phyloP scores from a whole-genome alignment of 331 rosid species.

The Arachis monticola region DNA sequence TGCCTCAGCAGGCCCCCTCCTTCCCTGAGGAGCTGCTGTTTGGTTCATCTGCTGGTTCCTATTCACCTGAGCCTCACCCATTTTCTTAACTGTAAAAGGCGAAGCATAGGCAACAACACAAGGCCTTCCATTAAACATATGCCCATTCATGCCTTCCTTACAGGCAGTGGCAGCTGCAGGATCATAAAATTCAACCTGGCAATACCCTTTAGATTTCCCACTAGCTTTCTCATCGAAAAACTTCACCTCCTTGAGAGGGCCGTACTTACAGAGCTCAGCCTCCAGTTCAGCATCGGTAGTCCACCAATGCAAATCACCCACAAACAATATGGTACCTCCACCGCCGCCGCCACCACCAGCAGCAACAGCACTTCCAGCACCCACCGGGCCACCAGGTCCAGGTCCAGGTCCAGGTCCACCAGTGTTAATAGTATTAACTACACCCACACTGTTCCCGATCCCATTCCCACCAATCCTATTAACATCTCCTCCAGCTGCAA shows the following conservation, averaged over 20 bases:
- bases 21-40: constrained; percentile 50
- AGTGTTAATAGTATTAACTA: constrained; percentile 31
- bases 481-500: constrained; percentile 56
- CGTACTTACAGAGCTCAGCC: constrained; percentile 77
- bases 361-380: neutral
- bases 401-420: constrained; percentile 42
- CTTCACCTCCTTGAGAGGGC: constrained; percentile 88
- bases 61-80: constrained; percentile 93
- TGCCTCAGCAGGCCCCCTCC: constrained; percentile 74
- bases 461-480: constrained; percentile 71
- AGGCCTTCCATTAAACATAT: constrained; percentile 80
- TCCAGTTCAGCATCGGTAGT: constrained; percentile 94
- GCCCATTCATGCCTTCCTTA: constrained; percentile 95
- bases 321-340: constrained; percentile 79
- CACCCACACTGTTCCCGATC: constrained; percentile 50
- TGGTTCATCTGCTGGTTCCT: constrained; percentile 74
- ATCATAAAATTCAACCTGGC: constrained; percentile 92
- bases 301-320: constrained; percentile 99
- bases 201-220: constrained; percentile 96
- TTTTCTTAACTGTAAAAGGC: constrained; percentile 80
- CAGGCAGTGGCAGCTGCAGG: constrained; percentile 68
- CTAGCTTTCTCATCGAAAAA: constrained; percentile 97
- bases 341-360: constrained; percentile 30
- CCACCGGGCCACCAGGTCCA: constrained; percentile 22
- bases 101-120: constrained; percentile 91